Evolutionary conservation across 2,329 filamentous ascomycete species (phyloP).

Genomic region (Reticulascus tulasneorum): DNA sequence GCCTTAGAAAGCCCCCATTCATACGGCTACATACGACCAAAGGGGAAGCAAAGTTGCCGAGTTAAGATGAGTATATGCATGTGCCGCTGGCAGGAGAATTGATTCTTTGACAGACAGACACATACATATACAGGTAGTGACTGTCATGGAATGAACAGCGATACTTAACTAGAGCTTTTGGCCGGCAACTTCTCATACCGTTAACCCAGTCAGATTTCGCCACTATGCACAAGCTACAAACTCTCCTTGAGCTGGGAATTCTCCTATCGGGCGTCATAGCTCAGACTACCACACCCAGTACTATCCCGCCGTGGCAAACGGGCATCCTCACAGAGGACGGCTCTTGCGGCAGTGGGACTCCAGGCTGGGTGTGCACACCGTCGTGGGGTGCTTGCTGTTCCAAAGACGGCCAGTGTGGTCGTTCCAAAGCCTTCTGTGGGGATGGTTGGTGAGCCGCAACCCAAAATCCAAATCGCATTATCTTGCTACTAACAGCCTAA

Average conservation of each 20-base stretch:
- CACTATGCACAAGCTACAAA: neutral
- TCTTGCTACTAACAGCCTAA: neutral
- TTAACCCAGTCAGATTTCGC: too few relatives aligned
- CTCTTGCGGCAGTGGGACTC: neutral
- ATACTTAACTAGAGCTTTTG: neutral
- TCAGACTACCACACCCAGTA: neutral
- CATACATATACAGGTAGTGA: too few relatives aligned
- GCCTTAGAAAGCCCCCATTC: too few relatives aligned
- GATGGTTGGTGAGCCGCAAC: constrained; percentile 3
- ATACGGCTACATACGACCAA: too few relatives aligned
- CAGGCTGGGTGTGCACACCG: constrained; percentile 3
- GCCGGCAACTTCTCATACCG: too few relatives aligned
- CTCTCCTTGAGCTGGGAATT: neutral
- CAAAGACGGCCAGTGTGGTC: constrained; percentile 2
- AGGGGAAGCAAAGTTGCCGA: too few relatives aligned
- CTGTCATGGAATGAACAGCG: neutral
- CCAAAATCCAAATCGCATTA: neutral
- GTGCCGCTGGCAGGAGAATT: too few relatives aligned
- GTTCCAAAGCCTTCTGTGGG: constrained; percentile 1
- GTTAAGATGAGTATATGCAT: too few relatives aligned
- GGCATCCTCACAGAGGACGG: constrained; percentile 4
- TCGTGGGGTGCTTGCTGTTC: constrained; percentile 3
- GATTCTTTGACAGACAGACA: too few relatives aligned
- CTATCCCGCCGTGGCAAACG: constrained; percentile 4
- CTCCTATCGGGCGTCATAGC: neutral